Conservation (phyloP, 352 stramenopile species). For the Thraustochytrium striatum region DNA sequence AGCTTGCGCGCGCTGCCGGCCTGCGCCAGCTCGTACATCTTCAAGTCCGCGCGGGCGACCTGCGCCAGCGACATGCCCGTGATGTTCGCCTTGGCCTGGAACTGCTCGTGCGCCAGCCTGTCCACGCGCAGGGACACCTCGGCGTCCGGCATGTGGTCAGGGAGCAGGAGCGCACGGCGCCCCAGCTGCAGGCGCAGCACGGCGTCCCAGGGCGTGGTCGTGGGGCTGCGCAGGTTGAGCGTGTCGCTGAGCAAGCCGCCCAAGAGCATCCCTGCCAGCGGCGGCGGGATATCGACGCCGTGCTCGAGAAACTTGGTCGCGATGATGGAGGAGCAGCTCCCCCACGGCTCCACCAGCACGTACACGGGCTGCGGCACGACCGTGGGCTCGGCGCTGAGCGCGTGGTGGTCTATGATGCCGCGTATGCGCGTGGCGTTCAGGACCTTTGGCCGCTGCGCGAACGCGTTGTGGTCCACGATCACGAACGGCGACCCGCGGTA, state of each 20-base stretch:
- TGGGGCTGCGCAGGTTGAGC: constrained; percentile 62
- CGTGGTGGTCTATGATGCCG: constrained; percentile 69
- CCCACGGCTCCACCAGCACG: constrained; percentile 67
- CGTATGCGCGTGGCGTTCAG: constrained; percentile 61
- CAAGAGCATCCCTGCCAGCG: constrained; percentile 60
- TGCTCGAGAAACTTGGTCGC: constrained; percentile 60
- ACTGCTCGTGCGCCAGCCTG: constrained; percentile 59
- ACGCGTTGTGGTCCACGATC: constrained; percentile 66
- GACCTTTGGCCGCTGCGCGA: constrained; percentile 59
- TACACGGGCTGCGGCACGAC: constrained; percentile 64
- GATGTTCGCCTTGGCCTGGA: constrained; percentile 61
- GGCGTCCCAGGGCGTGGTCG: constrained; percentile 62
- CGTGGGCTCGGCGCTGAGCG: constrained; percentile 62
- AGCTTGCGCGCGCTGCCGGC: constrained; percentile 54
- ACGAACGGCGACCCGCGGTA: constrained; percentile 33
- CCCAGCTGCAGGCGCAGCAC: constrained; percentile 22
- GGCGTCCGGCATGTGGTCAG: constrained; percentile 55
- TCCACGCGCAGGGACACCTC: constrained; percentile 57
- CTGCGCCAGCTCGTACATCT: constrained; percentile 46
- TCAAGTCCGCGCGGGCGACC: background rate
- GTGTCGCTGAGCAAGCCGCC: constrained; percentile 64
- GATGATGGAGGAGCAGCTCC: constrained; percentile 62
- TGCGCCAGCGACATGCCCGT: constrained; percentile 3
- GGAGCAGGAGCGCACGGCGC: constrained; percentile 51
- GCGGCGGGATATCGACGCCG: constrained; percentile 40